Conservation (phyloP, 23 red algal species). For the Cyanidioschyzon merolae region DNA sequence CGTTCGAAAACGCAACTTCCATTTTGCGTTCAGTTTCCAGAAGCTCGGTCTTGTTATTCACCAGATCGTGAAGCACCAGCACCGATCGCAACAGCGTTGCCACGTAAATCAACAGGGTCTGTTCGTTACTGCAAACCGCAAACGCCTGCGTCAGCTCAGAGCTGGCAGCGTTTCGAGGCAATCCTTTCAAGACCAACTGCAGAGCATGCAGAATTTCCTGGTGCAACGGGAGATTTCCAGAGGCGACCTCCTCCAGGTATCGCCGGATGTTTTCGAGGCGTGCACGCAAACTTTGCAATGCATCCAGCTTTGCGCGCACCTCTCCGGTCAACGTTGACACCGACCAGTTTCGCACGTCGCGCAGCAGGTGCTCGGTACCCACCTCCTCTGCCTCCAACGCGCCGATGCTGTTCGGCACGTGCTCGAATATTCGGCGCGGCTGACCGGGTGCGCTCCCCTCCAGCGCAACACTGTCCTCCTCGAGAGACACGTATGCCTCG, state of each 20-base stretch:
- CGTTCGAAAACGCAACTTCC: background rate
- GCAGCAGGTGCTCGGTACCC: slow-evolving; percentile 80
- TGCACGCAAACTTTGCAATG: slow-evolving; percentile 51
- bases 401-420: slow-evolving; percentile 78
- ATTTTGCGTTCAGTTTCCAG: slow-evolving; percentile 58
- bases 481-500: slow-evolving; percentile 82
- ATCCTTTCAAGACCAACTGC: slow-evolving; percentile 83
- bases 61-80: slow-evolving; percentile 72
- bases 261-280: slow-evolving; percentile 52
- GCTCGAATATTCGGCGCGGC: slow-evolving; percentile 57
- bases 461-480: slow-evolving; percentile 22
- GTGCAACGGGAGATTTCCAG: slow-evolving; percentile 61
- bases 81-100: slow-evolving; percentile 68
- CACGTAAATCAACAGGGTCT: slow-evolving; percentile 87
- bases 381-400: slow-evolving; percentile 93
- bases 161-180: slow-evolving; percentile 38
- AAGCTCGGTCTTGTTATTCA: slow-evolving; percentile 90
- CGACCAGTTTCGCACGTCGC: slow-evolving; percentile 74
- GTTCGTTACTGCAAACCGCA: slow-evolving; percentile 67
- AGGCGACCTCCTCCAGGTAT: slow-evolving; percentile 64
- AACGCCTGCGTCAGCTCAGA: slow-evolving; percentile 50
- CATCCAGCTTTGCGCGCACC: slow-evolving; percentile 60
- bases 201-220: slow-evolving; percentile 94
- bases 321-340: slow-evolving; percentile 74
- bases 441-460: slow-evolving; percentile 4